Percentiles rank a stretch among this genome's conserved stretches.
These are phyloP conservation scores for Theobroma cacao DNA, from an alignment of 345 rosid species.

Conservation along the genomic window DNA sequence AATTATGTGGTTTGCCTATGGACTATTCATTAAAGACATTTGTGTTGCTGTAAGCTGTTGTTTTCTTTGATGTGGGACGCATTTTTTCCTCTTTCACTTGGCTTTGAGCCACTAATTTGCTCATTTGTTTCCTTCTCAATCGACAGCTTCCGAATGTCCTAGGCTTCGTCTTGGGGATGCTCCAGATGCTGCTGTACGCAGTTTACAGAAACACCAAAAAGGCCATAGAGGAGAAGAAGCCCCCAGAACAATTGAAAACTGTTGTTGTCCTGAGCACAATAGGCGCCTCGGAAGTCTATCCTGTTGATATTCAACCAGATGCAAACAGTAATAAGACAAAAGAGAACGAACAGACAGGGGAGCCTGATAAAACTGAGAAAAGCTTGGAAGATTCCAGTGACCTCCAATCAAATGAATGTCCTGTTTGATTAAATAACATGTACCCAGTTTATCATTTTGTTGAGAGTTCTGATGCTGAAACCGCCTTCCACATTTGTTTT, in stretches of 20 bases:
- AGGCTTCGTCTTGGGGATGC: slow-evolving; percentile 67
- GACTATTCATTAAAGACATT: slow-evolving; percentile 50
- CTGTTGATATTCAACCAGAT: slow-evolving; percentile 12
- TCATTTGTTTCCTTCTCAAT: neutral
- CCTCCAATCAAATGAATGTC: slow-evolving; percentile 18
- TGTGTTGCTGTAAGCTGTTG: slow-evolving; percentile 68
- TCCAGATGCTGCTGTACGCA: slow-evolving; percentile 67
- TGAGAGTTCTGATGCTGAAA: neutral
- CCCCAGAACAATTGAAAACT: slow-evolving; percentile 27
- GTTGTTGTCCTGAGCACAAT: slow-evolving; percentile 16
- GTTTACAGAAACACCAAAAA: slow-evolving; percentile 41
- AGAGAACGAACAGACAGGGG: neutral
- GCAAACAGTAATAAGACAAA: neutral
- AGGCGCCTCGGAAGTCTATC: slow-evolving; percentile 32
- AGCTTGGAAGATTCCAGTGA: slow-evolving; percentile 18
- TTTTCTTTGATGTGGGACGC: neutral
- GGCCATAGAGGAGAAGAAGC: slow-evolving; percentile 24
- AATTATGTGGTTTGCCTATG: slow-evolving; percentile 77
- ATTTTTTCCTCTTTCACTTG: neutral
- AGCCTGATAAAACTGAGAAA: slow-evolving; percentile 14
- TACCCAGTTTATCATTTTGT: neutral
- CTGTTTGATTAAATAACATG: slow-evolving; percentile 26
- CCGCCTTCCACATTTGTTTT: neutral
- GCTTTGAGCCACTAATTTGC: neutral
- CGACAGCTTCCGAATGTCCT: slow-evolving; percentile 70